Base-by-base conservation (phyloP, 371 early-diverging fungal species). In the Mucor saturninus region DNA sequence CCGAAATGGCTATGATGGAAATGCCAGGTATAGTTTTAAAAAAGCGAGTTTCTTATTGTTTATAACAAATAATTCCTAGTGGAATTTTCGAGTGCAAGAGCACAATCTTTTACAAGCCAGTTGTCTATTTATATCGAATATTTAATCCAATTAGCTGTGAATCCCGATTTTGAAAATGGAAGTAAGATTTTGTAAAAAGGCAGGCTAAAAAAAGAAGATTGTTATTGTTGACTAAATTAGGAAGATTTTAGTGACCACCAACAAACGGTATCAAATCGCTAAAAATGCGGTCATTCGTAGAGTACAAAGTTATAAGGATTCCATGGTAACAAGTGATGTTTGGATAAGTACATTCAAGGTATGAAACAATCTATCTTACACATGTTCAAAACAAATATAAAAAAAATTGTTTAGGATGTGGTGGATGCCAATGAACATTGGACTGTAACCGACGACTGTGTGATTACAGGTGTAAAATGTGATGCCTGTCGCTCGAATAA, bases 301-400 rank as follows among this genome's bases (percentile, higher is more conserved):
- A 51, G 46, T 71, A 48, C 59, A 71, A 30, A 55, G 60, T 5
- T 71, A 71, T 43, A 62, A 37, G 53, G 71, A 71, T 49, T 71
- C 71, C 3, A 67, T 71, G 26, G 60, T 63, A 21, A 71, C 71
- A 15, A 71, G 71, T 56, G 71, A 71, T 59, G 64, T 63, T 10
- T 71, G 71, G 71, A 32, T 56, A 11, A 38, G 57, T 6, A 13
- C 40, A 9, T 71, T 71, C 32, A 71, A 71, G 63, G 71, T 63
- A 58, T 53, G 53, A 53, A 53, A 53, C 53, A 53, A 21, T 21
- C 21, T 9, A 29, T 53, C 35, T n/a, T 37, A 14, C 37, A 51
- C 4, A 51, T 35, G 48, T 40, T 58, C 6, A 51, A 9, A 46
- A 58, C 39, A 58, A 40, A 9, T 11, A 53, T 29, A 21, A 7